Base-by-base conservation (phyloP, 179 eudicot species). In the Spinacia oleracea region DNA sequence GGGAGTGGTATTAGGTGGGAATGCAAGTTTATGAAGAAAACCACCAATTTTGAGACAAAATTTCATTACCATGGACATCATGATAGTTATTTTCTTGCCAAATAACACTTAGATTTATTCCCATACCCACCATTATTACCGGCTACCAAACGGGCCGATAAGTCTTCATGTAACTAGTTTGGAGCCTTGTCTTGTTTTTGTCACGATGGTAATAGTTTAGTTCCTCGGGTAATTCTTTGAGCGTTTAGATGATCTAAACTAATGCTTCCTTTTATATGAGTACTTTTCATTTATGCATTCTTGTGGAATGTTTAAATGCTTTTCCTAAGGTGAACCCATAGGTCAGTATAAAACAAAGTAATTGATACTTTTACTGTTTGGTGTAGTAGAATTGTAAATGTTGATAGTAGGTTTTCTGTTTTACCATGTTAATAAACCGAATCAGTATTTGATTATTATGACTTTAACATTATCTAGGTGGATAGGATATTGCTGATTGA, bases 401-500 rank as follows among this genome's bases (percentile, higher is more conserved):
- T 42, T 45, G 43, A 10, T 69, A 42, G 73, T 25, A n/a, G 15
- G 73, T 74, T 53, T 74, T 56, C 4, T 46, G 21, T 5, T 42
- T 14, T 34, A 6, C 7, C 6, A 7, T 40, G 29, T 35, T 1
- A 4, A 35, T 66, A 0, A 31, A 8, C 5, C 42, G 32, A 64
- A 35, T 66, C n/a, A 66, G 9, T 18, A 20, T 66, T 38, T 35
- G 50, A 38, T 23, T 35, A 35, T n/a, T 67, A 45, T 14, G 53
- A 9, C 9, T 9, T 14, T 69, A 21, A 69, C 18, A 25, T 42
- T 69, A 23, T 69, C 53, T 43, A 59, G n/a, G 23, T 63, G 40
- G 43, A 75, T 58, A 11, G 51, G 10, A 10, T 60, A n/a, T n/a
- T 64, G 46, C 79, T 85, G 76, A 80, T 71, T 70, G 66, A 72